Conservation (phyloP, 805 yeast genomes). For the Metschnikowia reukaufii region DNA sequence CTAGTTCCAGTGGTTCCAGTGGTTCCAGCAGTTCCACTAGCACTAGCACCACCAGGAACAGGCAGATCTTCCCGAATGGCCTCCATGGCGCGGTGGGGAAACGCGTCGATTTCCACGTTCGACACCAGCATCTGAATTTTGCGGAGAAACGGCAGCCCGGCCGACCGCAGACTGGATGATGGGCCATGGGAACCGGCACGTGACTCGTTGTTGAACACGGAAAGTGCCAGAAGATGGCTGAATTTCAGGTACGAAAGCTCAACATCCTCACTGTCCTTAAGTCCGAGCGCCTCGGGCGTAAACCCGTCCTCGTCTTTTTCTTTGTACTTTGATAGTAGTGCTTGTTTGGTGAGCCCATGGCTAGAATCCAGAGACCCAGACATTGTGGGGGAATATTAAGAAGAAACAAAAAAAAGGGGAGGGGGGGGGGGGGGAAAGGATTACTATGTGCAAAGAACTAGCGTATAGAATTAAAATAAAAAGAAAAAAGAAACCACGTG, state of each 20-base stretch:
- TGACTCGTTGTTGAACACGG: constrained; percentile 16
- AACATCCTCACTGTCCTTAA: constrained; percentile 24
- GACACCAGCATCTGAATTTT: constrained; percentile 24
- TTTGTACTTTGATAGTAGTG: constrained; percentile 13
- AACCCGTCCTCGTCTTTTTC: constrained; percentile 18
- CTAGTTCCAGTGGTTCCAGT: background rate
- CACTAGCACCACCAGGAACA: background rate
- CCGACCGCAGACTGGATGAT: constrained; percentile 2
- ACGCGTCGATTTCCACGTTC: constrained; percentile 12
- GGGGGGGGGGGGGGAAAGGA: too few relatives aligned
- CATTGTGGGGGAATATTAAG: too few relatives aligned
- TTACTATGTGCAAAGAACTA: too few relatives aligned
- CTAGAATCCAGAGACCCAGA: constrained; percentile 1
- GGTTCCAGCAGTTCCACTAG: background rate
- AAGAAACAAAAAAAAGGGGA: too few relatives aligned
- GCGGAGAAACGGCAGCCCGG: constrained; percentile 30
- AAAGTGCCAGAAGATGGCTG: constrained; percentile 30
- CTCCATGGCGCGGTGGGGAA: constrained; percentile 7
- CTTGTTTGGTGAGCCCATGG: constrained; percentile 5
- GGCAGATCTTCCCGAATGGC: background rate
- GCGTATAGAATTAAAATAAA: too few relatives aligned
- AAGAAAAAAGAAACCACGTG: too few relatives aligned
- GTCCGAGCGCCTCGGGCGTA: constrained; percentile 30
- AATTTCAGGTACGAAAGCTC: constrained; percentile 40
- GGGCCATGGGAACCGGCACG: constrained; percentile 6